phyloP scores from a whole-genome alignment of 306 rosid genomes.

The Citrullus amarus region DNA sequence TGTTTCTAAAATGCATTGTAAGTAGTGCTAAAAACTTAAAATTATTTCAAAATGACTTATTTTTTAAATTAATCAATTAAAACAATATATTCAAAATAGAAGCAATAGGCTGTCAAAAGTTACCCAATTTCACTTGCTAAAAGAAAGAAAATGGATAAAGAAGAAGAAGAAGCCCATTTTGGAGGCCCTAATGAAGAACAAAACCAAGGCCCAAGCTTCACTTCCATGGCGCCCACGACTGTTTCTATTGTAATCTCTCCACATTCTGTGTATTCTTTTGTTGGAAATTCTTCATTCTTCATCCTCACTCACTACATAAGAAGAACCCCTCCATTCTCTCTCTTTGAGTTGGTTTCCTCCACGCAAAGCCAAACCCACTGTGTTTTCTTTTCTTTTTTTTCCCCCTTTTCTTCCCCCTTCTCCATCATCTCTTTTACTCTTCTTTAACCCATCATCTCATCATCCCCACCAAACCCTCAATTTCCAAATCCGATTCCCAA shows the following conservation, averaged over 20 bases:
- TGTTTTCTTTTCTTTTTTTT: neutral
- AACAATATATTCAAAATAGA: too few relatives aligned
- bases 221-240: conserved; percentile 5
- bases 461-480: conserved; percentile 17
- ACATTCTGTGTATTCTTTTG: neutral
- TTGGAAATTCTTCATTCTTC: conserved; percentile 6
- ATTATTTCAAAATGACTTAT: too few relatives aligned
- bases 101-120: too few relatives aligned
- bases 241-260: neutral
- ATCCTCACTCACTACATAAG: neutral
- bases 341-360: conserved; percentile 41
- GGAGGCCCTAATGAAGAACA: neutral
- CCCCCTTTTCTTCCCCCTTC: neutral
- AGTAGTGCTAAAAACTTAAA: too few relatives aligned
- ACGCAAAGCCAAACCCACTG: conserved; percentile 30
- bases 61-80: too few relatives aligned
- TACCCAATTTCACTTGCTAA: too few relatives aligned
- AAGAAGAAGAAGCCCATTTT: neutral
- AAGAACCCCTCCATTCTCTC: neutral
- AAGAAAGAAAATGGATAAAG: neutral
- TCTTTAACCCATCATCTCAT: neutral
- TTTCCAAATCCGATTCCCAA: neutral
- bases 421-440: neutral
- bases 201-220: neutral
- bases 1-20: too few relatives aligned